These are phyloP conservation scores for Isatis tinctoria DNA, from an alignment of 345 rosid genomes.

Conservation along the genomic window DNA sequence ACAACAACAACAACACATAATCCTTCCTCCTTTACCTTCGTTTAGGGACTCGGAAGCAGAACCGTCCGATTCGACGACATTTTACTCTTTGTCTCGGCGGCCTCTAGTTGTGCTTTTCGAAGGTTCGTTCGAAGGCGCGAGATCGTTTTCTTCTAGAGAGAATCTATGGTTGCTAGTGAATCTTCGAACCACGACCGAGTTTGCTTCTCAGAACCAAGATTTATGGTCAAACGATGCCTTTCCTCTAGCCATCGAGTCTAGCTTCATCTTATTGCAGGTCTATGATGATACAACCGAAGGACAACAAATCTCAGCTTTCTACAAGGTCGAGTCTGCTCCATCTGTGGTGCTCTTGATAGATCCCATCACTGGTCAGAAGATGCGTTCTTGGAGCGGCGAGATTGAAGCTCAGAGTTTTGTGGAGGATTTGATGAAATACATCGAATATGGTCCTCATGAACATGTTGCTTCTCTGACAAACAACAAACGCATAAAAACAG, in stretches of 20 bases:
- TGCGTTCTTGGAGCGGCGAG: slow-evolving; percentile 70
- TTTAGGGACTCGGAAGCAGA: too few species aligned
- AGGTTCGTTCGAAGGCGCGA: not conserved
- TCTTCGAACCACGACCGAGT: not conserved
- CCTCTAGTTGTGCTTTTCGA: not conserved
- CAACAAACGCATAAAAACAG: not conserved
- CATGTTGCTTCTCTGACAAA: slow-evolving; percentile 6
- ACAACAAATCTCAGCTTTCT: slow-evolving; percentile 61
- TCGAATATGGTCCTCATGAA: not conserved
- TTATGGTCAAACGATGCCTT: not conserved
- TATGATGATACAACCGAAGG: slow-evolving; percentile 35
- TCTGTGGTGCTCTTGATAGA: not conserved
- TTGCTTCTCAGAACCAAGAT: not conserved
- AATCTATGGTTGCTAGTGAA: slow-evolving; percentile 15
- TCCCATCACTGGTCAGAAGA: slow-evolving; percentile 40
- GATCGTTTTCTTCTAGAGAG: not conserved
- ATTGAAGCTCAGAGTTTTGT: slow-evolving; percentile 72
- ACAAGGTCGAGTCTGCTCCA: slow-evolving; percentile 44
- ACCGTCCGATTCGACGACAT: not conserved
- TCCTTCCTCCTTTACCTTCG: too few species aligned
- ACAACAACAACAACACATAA: not conserved
- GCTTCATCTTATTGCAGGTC: not conserved
- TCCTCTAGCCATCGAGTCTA: not conserved
- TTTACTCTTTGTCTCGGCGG: not conserved
- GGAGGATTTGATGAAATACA: slow-evolving; percentile 36